Evolutionary conservation across 768 basidiomycete species (phyloP).

Genomic region (Favolaschia claudopus): DNA sequence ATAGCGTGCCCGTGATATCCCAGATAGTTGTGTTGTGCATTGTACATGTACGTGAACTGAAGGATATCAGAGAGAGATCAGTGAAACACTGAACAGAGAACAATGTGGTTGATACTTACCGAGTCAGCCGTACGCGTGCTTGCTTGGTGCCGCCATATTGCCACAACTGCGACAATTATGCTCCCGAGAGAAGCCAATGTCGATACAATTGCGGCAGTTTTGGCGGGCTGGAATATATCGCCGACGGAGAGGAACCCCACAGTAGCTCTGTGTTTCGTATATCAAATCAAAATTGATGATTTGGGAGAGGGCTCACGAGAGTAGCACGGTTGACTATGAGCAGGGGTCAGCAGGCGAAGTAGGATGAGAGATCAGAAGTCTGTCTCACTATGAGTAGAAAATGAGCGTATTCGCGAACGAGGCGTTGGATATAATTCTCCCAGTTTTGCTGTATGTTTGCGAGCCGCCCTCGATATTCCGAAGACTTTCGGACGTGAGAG

Average conservation of each 20-base stretch:
- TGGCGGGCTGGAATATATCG: conserved; percentile 39
- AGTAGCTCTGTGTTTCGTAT: conserved; percentile 48
- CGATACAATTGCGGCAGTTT: conserved; percentile 49
- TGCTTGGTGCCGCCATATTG: conserved; percentile 62
- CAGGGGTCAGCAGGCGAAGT: background rate
- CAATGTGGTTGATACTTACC: conserved; percentile 33
- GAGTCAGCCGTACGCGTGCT: conserved; percentile 53
- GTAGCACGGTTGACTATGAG: conserved; percentile 57
- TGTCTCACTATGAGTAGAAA: conserved; percentile 61
- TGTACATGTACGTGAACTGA: conserved; percentile 63
- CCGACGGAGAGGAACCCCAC: conserved; percentile 57
- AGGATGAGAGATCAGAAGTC: background rate
- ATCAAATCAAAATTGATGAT: background rate
- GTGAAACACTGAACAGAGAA: background rate
- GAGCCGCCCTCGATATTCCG: conserved; percentile 58
- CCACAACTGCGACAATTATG: conserved; percentile 63
- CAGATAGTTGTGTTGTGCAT: conserved; percentile 51
- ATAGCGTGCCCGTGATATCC: conserved; percentile 60
- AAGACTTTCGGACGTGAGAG: conserved; percentile 54
- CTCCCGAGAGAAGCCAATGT: conserved; percentile 61
- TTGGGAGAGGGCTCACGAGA: conserved; percentile 49
- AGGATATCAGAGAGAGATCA: background rate
- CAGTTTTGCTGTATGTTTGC: conserved; percentile 56
- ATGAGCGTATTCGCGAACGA: conserved; percentile 63
- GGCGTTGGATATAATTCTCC: conserved; percentile 56